Conservation (phyloP, 1,139 yeast genomes). For the Blastobotrys indianensis region DNA sequence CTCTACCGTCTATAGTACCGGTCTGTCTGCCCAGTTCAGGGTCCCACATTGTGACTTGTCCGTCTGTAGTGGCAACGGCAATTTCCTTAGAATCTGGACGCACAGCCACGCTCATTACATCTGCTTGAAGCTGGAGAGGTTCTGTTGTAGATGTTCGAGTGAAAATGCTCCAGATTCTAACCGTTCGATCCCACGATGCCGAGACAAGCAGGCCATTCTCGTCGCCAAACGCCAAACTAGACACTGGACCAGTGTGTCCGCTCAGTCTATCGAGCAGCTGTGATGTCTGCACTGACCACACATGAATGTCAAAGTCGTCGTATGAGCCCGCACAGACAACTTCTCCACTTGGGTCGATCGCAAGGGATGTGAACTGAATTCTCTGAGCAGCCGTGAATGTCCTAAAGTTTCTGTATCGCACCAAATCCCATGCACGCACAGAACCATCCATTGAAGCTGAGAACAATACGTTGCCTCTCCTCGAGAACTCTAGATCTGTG, state of each 20-base stretch:
- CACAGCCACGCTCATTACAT: slow-evolving; percentile 77
- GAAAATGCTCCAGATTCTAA: slow-evolving; percentile 88
- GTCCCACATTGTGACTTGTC: slow-evolving; percentile 79
- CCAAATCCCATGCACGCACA: slow-evolving; percentile 92
- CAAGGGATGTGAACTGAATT: slow-evolving; percentile 79
- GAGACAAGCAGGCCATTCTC: slow-evolving; percentile 76
- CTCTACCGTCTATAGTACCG: slow-evolving; percentile 79
- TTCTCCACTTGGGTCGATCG: slow-evolving; percentile 97
- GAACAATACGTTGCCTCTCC: slow-evolving; percentile 81
- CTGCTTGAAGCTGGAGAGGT: slow-evolving; percentile 80
- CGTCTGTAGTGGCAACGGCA: slow-evolving; percentile 85
- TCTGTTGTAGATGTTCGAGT: slow-evolving; percentile 75
- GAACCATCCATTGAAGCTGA: slow-evolving; percentile 95
- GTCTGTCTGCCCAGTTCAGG: slow-evolving; percentile 74
- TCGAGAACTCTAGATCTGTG: slow-evolving; percentile 81
- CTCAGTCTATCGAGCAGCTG: slow-evolving; percentile 79
- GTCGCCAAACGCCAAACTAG: slow-evolving; percentile 77
- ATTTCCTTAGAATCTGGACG: slow-evolving; percentile 90
- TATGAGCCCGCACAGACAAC: slow-evolving; percentile 92
- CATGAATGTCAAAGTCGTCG: slow-evolving; percentile 83
- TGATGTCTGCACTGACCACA: slow-evolving; percentile 97
- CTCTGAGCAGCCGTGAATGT: slow-evolving; percentile 89
- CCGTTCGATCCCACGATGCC: slow-evolving; percentile 95
- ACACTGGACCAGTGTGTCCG: slow-evolving; percentile 94
- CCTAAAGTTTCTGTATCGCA: slow-evolving; percentile 88